Percentiles rank a stretch among this genome's conserved stretches.
Conservation (phyloP, 495 filamentous ascomycete genomes). For the Halenospora varia region DNA sequence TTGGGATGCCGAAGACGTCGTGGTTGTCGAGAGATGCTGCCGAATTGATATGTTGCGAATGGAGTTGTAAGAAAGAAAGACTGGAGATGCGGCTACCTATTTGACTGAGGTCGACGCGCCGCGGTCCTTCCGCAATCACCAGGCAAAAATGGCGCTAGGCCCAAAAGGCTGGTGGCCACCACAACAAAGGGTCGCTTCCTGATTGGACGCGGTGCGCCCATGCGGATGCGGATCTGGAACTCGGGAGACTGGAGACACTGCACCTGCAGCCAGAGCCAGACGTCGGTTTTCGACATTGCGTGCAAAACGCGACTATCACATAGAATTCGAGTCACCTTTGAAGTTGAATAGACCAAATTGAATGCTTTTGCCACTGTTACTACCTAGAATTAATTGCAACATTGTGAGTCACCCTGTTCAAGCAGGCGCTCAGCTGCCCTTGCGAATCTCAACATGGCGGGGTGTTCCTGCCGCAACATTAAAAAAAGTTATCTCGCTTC, state of each 20-base stretch:
- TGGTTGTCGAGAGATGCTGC: conserved; percentile 7
- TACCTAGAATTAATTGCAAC: too few species aligned
- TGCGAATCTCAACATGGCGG: not conserved
- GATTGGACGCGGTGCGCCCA: conserved; percentile 2
- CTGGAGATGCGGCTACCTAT: conserved; percentile 10
- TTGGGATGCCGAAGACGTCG: not conserved
- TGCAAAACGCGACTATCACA: too few species aligned
- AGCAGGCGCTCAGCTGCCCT: too few species aligned
- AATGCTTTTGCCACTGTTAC: too few species aligned
- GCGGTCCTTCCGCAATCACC: conserved; percentile 18
- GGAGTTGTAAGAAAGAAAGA: conserved; percentile 12
- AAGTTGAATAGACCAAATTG: too few species aligned
- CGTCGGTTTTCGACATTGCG: too few species aligned
- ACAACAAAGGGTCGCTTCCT: conserved; percentile 11
- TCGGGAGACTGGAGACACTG: too few species aligned
- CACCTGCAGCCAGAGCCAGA: too few species aligned
- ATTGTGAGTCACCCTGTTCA: too few species aligned
- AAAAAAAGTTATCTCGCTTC: not conserved
- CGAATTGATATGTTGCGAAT: conserved; percentile 11
- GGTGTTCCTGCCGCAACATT: not conserved
- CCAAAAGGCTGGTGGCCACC: not conserved
- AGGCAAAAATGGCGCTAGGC: conserved; percentile 11
- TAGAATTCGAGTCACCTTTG: too few species aligned
- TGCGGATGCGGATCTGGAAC: not conserved
- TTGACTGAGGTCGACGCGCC: conserved; percentile 21